These are phyloP conservation scores for Rutstroemia sp. DNA, from an alignment of 2,329 filamentous ascomycete genomes.

Conservation along the genomic window DNA sequence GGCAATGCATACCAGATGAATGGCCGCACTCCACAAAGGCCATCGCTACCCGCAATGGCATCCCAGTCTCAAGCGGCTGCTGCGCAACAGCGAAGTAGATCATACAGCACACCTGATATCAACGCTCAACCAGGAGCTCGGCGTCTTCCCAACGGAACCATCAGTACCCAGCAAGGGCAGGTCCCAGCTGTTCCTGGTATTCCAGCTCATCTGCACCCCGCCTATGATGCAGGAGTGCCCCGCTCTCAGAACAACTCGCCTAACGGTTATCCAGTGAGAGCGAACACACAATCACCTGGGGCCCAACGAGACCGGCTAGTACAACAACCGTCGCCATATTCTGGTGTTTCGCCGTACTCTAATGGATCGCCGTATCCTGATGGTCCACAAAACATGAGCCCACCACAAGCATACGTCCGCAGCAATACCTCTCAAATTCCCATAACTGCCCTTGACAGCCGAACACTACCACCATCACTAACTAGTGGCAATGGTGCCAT, in stretches of 20 bases:
- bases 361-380: conserved; percentile 29
- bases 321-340: conserved; percentile 21
- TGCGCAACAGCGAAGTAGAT: conserved; percentile 63
- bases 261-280: conserved; percentile 56
- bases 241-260: conserved; percentile 81
- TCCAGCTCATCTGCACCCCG: conserved; percentile 57
- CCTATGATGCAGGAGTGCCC: conserved; percentile 56
- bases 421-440: conserved; percentile 22
- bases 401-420: conserved; percentile 19
- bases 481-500: conserved; percentile 7
- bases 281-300: conserved; percentile 64
- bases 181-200: conserved; percentile 72
- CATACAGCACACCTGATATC: conserved; percentile 93
- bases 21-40: conserved; percentile 62
- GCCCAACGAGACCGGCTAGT: conserved; percentile 51
- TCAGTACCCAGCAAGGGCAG: conserved; percentile 26
- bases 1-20: conserved; percentile 49
- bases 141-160: conserved; percentile 44
- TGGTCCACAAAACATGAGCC: conserved; percentile 3
- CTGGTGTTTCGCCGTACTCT: conserved; percentile 11
- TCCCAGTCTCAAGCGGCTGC: conserved; percentile 36
- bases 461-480: conserved; percentile 41
- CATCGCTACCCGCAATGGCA: conserved; percentile 69
- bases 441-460: conserved; percentile 27
- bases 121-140: conserved; percentile 52